A percentile compares a stretch with the other conserved stretches of the same genome.
These are phyloP conservation scores for Scorias spongiosa DNA, from an alignment of 2,329 filamentous ascomycete genomes.

Conservation along the genomic window DNA sequence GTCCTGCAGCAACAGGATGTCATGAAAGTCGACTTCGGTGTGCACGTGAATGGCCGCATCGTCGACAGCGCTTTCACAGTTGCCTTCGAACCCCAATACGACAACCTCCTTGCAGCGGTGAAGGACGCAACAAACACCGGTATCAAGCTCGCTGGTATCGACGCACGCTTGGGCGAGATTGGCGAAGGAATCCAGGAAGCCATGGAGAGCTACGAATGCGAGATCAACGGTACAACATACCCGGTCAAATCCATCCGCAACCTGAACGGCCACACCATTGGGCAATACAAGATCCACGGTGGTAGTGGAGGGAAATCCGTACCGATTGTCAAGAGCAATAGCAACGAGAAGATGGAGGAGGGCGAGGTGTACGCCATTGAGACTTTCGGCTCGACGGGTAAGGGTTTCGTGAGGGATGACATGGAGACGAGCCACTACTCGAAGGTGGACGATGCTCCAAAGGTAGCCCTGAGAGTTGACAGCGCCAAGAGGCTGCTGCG, in stretches of 20 bases:
- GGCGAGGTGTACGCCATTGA: conserved; percentile 45
- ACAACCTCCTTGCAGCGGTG: conserved; percentile 58
- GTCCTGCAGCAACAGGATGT: conserved; percentile 61
- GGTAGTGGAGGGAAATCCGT: conserved; percentile 37
- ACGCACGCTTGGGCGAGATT: conserved; percentile 39
- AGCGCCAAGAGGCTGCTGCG: conserved; percentile 43
- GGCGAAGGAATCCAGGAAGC: conserved; percentile 44
- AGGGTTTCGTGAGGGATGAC: conserved; percentile 33
- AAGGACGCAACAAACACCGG: conserved; percentile 56
- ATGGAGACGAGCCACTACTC: conserved; percentile 25
- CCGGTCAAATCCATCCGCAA: conserved; percentile 42
- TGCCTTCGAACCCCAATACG: conserved; percentile 59
- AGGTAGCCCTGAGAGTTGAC: conserved; percentile 27
- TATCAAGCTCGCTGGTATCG: conserved; percentile 38
- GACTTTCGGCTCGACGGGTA: conserved; percentile 42
- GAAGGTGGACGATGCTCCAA: conserved; percentile 20
- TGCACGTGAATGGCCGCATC: conserved; percentile 66
- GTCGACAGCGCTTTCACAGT: conserved; percentile 72
- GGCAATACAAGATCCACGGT: conserved; percentile 41
- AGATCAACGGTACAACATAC: conserved; percentile 36
- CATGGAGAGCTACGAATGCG: conserved; percentile 48
- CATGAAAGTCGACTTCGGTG: conserved; percentile 70
- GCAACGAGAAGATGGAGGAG: conserved; percentile 41
- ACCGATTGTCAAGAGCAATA: conserved; percentile 37
- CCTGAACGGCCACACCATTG: conserved; percentile 41